phyloP scores from a whole-genome alignment of 2,329 filamentous ascomycete genomes.

The Cladosporium austrohemisphaericum region DNA sequence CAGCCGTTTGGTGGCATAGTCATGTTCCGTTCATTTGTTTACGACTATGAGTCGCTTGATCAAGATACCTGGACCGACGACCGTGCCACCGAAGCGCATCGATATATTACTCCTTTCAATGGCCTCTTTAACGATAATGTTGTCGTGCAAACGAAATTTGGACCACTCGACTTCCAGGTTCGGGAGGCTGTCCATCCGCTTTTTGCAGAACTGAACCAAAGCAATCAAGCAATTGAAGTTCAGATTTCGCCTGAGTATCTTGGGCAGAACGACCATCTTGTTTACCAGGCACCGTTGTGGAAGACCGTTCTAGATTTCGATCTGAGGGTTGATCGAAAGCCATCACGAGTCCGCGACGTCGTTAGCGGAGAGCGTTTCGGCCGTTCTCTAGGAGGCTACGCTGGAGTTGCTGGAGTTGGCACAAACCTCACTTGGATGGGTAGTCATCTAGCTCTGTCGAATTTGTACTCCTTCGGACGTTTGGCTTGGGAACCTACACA shows the following conservation, averaged over 20 bases:
- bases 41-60: slow-evolving; percentile 53
- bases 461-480: slow-evolving; percentile 65
- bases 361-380: slow-evolving; percentile 59
- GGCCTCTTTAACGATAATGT: slow-evolving; percentile 66
- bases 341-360: slow-evolving; percentile 57
- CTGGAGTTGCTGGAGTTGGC: slow-evolving; percentile 65
- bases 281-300: slow-evolving; percentile 67
- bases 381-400: slow-evolving; percentile 57
- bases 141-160: slow-evolving; percentile 69
- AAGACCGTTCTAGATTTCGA: slow-evolving; percentile 65
- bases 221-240: slow-evolving; percentile 58
- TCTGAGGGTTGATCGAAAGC: slow-evolving; percentile 55
- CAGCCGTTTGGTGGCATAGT: slow-evolving; percentile 53
- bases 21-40: slow-evolving; percentile 71
- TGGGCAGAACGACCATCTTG: slow-evolving; percentile 65
- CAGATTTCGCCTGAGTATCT: slow-evolving; percentile 68
- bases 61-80: slow-evolving; percentile 62
- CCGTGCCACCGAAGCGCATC: slow-evolving; percentile 65
- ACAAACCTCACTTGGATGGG: slow-evolving; percentile 65
- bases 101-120: slow-evolving; percentile 63
- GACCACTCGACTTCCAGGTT: slow-evolving; percentile 71
- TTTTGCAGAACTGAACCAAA: slow-evolving; percentile 52
- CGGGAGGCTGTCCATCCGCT: slow-evolving; percentile 64
- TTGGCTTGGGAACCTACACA: slow-evolving; percentile 60
- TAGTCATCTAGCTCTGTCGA: slow-evolving; percentile 66